A percentile compares a stretch with the other conserved stretches of the same genome.
Conservation (phyloP, 768 basidiomycete species). For the Lentinula aciculospora region DNA sequence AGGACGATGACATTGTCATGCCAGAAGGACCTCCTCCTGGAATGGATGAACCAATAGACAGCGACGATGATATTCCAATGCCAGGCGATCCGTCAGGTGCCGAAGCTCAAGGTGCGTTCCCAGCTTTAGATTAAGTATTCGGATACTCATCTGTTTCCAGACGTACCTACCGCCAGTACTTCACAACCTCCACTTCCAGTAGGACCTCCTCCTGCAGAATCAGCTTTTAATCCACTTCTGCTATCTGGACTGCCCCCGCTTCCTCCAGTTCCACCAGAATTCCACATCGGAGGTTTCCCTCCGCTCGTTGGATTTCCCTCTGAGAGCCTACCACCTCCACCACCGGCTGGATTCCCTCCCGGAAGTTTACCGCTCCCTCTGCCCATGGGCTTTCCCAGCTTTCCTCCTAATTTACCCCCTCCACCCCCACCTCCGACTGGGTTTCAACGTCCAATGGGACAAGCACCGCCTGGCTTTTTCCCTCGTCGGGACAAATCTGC, state of each 20-base stretch:
- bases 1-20: constrained; percentile 65
- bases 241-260: constrained; percentile 8
- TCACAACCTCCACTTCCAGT: constrained; percentile 11
- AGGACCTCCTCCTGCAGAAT: constrained; percentile 8
- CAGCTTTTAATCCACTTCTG: constrained; percentile 14
- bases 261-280: constrained; percentile 17
- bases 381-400: constrained; percentile 16
- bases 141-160: not conserved
- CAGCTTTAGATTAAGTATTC: not conserved
- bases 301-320: constrained; percentile 18
- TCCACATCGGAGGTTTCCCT: constrained; percentile 23
- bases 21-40: constrained; percentile 62
- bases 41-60: constrained; percentile 38
- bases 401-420: constrained; percentile 14
- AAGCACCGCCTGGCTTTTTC: constrained; percentile 51
- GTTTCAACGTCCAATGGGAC: constrained; percentile 18
- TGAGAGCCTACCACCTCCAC: constrained; percentile 19
- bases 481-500: constrained; percentile 45
- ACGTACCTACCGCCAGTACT: not conserved
- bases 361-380: constrained; percentile 11
- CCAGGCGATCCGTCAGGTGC: constrained; percentile 74
- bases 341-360: constrained; percentile 13
- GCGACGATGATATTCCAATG: constrained; percentile 86
- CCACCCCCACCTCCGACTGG: constrained; percentile 24
- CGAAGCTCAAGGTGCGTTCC: constrained; percentile 16